phyloP scores from a whole-genome alignment of 176 grass and related monocot genomes.

The Avena sativa region DNA sequence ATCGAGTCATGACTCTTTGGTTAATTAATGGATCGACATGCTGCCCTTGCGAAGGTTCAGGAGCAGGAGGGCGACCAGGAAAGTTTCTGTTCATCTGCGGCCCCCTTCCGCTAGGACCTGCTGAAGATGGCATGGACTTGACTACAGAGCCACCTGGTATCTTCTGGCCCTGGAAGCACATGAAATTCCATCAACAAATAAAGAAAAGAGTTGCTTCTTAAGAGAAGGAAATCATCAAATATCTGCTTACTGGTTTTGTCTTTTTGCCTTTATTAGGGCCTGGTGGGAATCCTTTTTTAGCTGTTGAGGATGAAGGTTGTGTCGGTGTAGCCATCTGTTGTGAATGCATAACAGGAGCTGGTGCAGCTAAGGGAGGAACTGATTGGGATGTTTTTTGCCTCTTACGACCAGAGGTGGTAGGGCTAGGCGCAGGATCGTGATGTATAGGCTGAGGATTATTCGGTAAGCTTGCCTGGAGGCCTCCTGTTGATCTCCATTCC shows the following conservation, averaged over 20 bases:
- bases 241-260: conserved; percentile 67
- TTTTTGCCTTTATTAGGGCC: conserved; percentile 90
- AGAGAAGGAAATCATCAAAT: neutral
- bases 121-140: conserved; percentile 72
- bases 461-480: conserved; percentile 55
- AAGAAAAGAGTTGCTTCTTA: neutral
- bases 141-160: conserved; percentile 58
- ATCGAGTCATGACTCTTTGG: conserved; percentile 76
- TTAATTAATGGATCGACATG: conserved; percentile 65
- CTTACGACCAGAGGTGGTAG: conserved; percentile 83
- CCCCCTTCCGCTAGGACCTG: conserved; percentile 82
- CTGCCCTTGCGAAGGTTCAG: conserved; percentile 53
- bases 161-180: conserved; percentile 71
- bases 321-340: conserved; percentile 59
- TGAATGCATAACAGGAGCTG: conserved; percentile 60
- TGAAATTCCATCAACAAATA: conserved; percentile 29
- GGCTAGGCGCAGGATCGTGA: conserved; percentile 74
- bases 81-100: conserved; percentile 69
- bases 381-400: conserved; percentile 90
- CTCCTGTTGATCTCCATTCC: conserved; percentile 67
- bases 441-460: conserved; percentile 70
- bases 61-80: conserved; percentile 55
- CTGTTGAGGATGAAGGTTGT: conserved; percentile 76
- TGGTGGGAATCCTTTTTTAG: conserved; percentile 65
- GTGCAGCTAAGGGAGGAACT: conserved; percentile 58